These are phyloP conservation scores for Ramaria rubella DNA, from an alignment of 768 basidiomycete genomes.

Conservation along the genomic window DNA sequence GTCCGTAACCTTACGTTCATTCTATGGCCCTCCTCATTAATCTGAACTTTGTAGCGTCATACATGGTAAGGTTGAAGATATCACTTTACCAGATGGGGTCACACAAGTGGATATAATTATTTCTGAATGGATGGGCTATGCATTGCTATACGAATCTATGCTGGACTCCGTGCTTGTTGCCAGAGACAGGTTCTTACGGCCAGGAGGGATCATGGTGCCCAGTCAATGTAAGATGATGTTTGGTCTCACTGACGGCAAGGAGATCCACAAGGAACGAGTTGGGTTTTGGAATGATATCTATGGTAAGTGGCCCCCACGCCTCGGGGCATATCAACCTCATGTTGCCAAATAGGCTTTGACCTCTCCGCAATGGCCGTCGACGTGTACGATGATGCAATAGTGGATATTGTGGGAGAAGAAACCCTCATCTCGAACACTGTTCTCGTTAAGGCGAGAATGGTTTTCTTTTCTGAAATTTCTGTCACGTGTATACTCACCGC, in stretches of 20 bases:
- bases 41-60: slow-evolving; percentile 49
- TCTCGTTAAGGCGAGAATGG: slow-evolving; percentile 62
- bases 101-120: slow-evolving; percentile 88
- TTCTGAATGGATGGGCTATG: slow-evolving; percentile 96
- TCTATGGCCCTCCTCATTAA: not conserved
- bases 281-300: slow-evolving; percentile 90
- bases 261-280: slow-evolving; percentile 74
- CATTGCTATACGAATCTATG: slow-evolving; percentile 93
- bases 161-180: slow-evolving; percentile 90
- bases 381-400: slow-evolving; percentile 73
- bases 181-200: slow-evolving; percentile 76
- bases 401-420: slow-evolving; percentile 69
- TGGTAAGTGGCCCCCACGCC: slow-evolving; percentile 42
- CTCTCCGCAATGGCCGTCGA: slow-evolving; percentile 73
- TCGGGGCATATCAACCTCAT: not conserved
- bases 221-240: slow-evolving; percentile 84
- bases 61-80: slow-evolving; percentile 85
- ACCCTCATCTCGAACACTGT: slow-evolving; percentile 58
- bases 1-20: slow-evolving; percentile 22
- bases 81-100: slow-evolving; percentile 63
- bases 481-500: not conserved
- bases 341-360: slow-evolving; percentile 63
- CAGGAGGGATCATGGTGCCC: slow-evolving; percentile 77
- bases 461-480: not conserved
- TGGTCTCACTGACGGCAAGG: slow-evolving; percentile 69